Conservation (phyloP, 2,329 filamentous ascomycete species). For the Rhynchosporium secalis region DNA sequence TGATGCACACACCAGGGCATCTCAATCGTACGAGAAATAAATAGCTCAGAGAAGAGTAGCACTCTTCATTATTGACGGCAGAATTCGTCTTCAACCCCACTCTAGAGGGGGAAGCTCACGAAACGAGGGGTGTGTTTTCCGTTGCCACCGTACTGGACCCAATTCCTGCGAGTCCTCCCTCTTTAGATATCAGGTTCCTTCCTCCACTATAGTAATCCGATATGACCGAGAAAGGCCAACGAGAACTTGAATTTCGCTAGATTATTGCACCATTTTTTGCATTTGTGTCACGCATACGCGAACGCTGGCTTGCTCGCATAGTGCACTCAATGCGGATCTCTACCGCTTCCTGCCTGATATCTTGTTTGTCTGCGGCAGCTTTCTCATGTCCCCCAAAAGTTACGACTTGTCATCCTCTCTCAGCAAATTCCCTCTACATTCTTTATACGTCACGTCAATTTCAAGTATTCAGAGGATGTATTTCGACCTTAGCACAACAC, state of each 20-base stretch:
- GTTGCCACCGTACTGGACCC: conserved; percentile 3
- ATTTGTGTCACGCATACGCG: conserved; percentile 8
- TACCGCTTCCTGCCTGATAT: not conserved
- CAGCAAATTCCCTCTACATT: no score
- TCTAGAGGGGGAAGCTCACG: conserved; percentile 9
- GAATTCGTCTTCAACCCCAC: not conserved
- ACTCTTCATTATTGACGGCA: conserved; percentile 5
- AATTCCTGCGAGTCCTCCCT: not conserved
- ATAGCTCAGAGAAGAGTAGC: not conserved
- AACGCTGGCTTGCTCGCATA: conserved; percentile 4
- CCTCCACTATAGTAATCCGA: no score
- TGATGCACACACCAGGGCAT: conserved; percentile 13
- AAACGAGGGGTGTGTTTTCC: not conserved
- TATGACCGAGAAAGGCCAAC: not conserved
- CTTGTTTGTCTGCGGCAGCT: not conserved
- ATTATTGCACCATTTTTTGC: conserved; percentile 9
- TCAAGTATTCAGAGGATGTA: no score
- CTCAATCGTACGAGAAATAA: conserved; percentile 14
- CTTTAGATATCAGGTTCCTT: not conserved
- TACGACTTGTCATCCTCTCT: no score
- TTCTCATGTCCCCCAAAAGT: not conserved
- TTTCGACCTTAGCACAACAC: no score
- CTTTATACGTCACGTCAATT: no score
- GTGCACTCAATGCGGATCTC: not conserved
- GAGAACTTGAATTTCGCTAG: not conserved